A percentile compares a stretch with the other conserved stretches of the same genome.
These are phyloP conservation scores for Paraconiothyrium sp. DNA, from an alignment of 2,329 filamentous ascomycete species.

Conservation along the genomic window DNA sequence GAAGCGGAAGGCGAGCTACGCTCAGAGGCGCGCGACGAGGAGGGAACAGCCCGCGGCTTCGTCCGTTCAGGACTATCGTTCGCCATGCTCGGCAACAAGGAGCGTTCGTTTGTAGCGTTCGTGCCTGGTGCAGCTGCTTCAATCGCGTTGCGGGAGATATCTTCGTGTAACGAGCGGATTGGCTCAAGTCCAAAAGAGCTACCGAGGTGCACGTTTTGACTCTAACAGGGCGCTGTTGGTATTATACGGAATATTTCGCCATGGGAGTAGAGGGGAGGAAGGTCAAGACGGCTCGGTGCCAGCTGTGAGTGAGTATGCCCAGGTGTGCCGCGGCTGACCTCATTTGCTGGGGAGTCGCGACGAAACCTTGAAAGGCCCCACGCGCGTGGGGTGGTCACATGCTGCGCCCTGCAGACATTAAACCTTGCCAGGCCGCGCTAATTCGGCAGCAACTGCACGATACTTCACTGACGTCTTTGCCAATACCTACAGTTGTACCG, in stretches of 20 bases:
- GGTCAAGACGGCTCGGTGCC: slow-evolving; percentile 19
- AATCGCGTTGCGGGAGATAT: slow-evolving; percentile 24
- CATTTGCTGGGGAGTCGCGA: slow-evolving; percentile 30
- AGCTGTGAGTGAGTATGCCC: neutral
- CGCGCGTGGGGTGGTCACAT: slow-evolving; percentile 34
- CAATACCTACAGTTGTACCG: neutral
- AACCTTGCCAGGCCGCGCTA: slow-evolving; percentile 25
- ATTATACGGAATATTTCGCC: neutral
- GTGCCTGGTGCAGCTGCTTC: neutral
- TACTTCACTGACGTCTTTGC: slow-evolving; percentile 2
- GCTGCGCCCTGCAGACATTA: slow-evolving; percentile 25
- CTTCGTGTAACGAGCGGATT: slow-evolving; percentile 30
- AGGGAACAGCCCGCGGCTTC: slow-evolving; percentile 40
- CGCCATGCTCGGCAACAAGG: slow-evolving; percentile 29
- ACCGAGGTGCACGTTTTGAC: neutral
- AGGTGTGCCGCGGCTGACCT: slow-evolving; percentile 29
- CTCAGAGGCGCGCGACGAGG: slow-evolving; percentile 35
- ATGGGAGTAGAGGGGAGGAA: neutral
- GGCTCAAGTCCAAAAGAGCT: slow-evolving; percentile 20
- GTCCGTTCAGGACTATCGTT: slow-evolving; percentile 33
- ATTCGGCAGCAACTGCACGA: slow-evolving; percentile 24
- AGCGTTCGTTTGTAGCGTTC: neutral
- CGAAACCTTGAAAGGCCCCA: neutral
- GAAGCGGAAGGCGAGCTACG: slow-evolving; percentile 51
- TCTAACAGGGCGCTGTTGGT: neutral